Evolutionary conservation across 169 alveolate genomes (phyloP).

Genomic region (Plasmodium coatneyi): DNA sequence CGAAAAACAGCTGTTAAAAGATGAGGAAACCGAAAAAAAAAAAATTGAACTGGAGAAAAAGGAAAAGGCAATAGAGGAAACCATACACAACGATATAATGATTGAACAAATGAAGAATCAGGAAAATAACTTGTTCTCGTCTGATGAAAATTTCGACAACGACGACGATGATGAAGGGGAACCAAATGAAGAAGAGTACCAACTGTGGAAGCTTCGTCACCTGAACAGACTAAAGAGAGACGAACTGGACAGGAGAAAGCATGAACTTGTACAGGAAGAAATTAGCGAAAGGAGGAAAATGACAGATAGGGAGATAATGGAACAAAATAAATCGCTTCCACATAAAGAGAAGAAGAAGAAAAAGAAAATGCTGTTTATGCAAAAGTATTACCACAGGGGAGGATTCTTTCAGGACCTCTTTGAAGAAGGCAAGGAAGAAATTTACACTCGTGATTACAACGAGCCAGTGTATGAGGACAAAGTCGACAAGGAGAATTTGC

Average conservation of each 20-base stretch:
- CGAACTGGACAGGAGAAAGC: constrained; percentile 77
- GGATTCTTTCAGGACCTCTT: constrained; percentile 90
- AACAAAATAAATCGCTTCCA: constrained; percentile 47
- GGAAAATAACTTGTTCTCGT: constrained; percentile 49
- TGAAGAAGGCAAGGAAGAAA: constrained; percentile 88
- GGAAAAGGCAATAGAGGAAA: constrained; percentile 52
- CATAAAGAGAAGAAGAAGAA: constrained; percentile 39
- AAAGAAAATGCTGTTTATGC: constrained; percentile 85
- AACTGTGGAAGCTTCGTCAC: constrained; percentile 87
- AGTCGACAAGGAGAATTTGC: constrained; percentile 85
- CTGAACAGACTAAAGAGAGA: constrained; percentile 83
- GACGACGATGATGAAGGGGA: constrained; percentile 59
- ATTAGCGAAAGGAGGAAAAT: constrained; percentile 35
- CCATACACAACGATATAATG: constrained; percentile 30
- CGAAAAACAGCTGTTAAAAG: constrained; percentile 1
- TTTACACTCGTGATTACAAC: constrained; percentile 87
- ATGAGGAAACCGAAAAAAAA: constrained; percentile 15
- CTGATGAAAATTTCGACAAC: constrained; percentile 73
- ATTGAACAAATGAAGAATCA: constrained; percentile 32
- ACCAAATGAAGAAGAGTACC: constrained; percentile 74
- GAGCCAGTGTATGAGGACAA: constrained; percentile 90
- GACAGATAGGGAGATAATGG: constrained; percentile 56
- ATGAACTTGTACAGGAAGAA: constrained; percentile 74
- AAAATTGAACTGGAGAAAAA: constrained; percentile 50
- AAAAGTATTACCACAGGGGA: constrained; percentile 90